Evolutionary conservation across 352 stramenopile species (phyloP), one percentile per base, ranked within the genome.

Genomic region (Phytophthora hibernalis): DNA sequence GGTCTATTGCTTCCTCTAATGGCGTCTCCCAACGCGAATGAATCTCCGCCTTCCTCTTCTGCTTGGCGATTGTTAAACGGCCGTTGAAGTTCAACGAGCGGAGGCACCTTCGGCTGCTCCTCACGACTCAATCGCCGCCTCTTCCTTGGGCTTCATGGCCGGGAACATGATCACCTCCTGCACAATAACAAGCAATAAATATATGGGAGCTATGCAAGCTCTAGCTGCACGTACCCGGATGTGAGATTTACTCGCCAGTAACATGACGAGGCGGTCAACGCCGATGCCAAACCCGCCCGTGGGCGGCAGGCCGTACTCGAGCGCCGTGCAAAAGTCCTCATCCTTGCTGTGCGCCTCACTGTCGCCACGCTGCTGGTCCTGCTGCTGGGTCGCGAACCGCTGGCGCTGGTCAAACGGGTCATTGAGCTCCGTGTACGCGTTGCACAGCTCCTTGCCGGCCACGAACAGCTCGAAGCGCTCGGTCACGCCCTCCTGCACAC

Each of bases 131-230:
- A n/a, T n/a, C 3, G 13, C 1, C n/a, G 47, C 18, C 33, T 68
- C 62, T 11, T 72, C 64, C 57, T 80, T 85, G 16, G 72, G 97
- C 76, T 99, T 99, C 97, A 99, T 99, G 16, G 97, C 97, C 33
- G 98, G 98, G 82, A 99, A 99, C 51, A 99, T 80, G 54, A 99
- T 91, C 24, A 99, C 97, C 79, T 99, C 98, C 89, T 99, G 96
- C 26, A 77, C 31, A 58, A 47, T n/a, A n/a, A n/a, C n/a, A 55
- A 45, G 15, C 40, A 47, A 20, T 47, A 24, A 45, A 45, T 4
- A 45, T 4, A 43, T 21, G 16, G 37, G 5, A 13, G 37, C 37
- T 21, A 13, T 47, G 11, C 18, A 8, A 47, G 5, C 40, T 13
- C 16, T 21, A 18, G 5, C n/a, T n/a, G n/a, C n/a, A 77, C 85